Evolutionary conservation across 2,329 filamentous ascomycete species (phyloP), one percentile per base, ranked within the genome.

Genomic region (Penicillium sp.): DNA sequence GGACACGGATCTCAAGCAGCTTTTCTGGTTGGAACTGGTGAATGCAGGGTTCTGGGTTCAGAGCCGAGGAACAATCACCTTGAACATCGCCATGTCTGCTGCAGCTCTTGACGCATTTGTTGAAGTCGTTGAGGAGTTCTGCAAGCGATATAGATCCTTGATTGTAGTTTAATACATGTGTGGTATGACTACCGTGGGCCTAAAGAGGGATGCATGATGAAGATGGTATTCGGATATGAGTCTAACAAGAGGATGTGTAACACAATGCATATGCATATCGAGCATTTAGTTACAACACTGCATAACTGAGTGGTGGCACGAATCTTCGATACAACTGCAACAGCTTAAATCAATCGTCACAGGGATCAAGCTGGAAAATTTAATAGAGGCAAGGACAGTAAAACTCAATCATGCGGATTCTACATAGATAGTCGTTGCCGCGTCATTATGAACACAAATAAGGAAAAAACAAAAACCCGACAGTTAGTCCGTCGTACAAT

Each of bases 381-480:
- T 23, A 13, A 46, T 23, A 9, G 7, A 45, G 16, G 16, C 9
- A 29, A 35, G 18, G 49, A 31, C 2, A 21, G 16, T 44, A 41
- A 50, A 23, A 52, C 31, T 42, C 42, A 55, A 53, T 49, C 44
- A 50, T 38, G 46, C 44, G 50, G 51, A 42, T 54, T 50, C 38
- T 58, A 54, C 61, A 61, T 60, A 58, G 44, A 59, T 57, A 63
- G 58, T 68, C 69, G 62, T 70, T 70, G 64, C 66, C 64, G 65
- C 65, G 59, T 71, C 68, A 68, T 72, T 68, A 72, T 65, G 55
- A 54, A 62, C 59, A 57, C 59, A 42, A 41, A 58, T 57, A 58
- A 49, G 38, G 48, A 59, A 60, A 51, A 58, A 35, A 60, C 47
- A 60, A 42, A 54, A 50, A 38, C 31, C 6, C 29, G 38, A 55